Evolutionary conservation across 2,329 filamentous ascomycete species (phyloP).

Genomic region (Alternaria incomplexa): DNA sequence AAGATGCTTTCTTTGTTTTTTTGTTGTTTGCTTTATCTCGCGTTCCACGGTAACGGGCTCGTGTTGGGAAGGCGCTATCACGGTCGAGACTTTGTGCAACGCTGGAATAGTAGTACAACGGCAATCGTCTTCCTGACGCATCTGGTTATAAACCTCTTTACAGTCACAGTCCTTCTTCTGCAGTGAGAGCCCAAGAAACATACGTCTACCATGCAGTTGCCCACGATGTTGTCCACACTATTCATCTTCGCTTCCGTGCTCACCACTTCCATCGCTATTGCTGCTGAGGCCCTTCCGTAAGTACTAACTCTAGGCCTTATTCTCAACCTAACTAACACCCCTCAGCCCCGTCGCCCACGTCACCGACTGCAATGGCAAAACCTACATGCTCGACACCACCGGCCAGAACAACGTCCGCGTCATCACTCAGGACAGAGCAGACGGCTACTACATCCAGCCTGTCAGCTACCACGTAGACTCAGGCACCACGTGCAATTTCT

Average conservation of each 20-base stretch:
- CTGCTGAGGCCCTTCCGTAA: neutral
- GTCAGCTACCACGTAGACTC: constrained; percentile 2
- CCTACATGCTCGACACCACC: constrained; percentile 8
- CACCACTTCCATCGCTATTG: neutral
- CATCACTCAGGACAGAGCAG: neutral
- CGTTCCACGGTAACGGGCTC: neutral
- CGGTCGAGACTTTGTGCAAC: neutral
- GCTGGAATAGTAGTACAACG: neutral
- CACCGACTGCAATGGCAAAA: neutral
- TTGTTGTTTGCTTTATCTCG: neutral
- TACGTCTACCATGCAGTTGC: neutral
- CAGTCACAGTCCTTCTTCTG: neutral
- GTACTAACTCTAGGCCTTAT: no score
- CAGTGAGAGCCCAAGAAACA: neutral
- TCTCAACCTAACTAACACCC: neutral
- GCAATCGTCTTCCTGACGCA: neutral
- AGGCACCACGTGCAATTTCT: constrained; percentile 10
- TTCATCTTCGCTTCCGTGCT: neutral
- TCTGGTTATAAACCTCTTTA: neutral
- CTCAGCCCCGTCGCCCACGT: neutral
- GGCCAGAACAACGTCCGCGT: neutral
- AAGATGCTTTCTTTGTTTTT: neutral
- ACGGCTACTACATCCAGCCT: constrained; percentile 8
- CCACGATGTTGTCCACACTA: neutral
- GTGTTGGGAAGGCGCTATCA: neutral